Evolutionary conservation across 768 basidiomycete species (phyloP).

Genomic region (Coprinopsis strossmayeri): DNA sequence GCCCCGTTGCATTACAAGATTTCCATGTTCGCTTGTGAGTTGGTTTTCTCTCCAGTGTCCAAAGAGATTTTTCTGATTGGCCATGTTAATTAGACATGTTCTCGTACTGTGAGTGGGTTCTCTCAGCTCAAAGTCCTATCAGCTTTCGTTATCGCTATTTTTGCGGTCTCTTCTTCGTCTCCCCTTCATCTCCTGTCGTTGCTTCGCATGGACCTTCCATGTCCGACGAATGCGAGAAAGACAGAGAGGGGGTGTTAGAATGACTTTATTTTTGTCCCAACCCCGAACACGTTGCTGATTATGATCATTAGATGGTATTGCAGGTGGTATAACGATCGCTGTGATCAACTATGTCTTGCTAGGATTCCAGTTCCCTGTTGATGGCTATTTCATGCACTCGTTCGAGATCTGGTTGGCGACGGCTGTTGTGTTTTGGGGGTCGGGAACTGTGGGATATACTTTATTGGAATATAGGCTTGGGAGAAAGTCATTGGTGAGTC

Average conservation of each 20-base stretch:
- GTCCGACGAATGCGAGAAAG: too few relatives aligned
- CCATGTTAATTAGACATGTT: conserved; percentile 40
- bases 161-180: too few relatives aligned
- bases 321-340: conserved; percentile 58
- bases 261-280: too few relatives aligned
- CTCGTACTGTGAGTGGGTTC: conserved; percentile 35
- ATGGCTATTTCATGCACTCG: conserved; percentile 71
- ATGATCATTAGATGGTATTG: conserved; percentile 43
- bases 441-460: conserved; percentile 66
- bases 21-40: conserved; percentile 63
- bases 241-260: too few relatives aligned
- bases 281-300: not conserved
- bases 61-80: not conserved
- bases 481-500: conserved; percentile 38
- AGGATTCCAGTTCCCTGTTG: conserved; percentile 66
- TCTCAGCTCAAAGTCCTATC: not conserved
- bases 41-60: not conserved
- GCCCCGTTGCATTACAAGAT: conserved; percentile 82
- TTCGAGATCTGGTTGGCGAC: conserved; percentile 81
- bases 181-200: too few relatives aligned
- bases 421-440: conserved; percentile 70
- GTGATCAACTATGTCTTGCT: conserved; percentile 71
- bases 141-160: too few relatives aligned
- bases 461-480: conserved; percentile 71
- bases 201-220: too few relatives aligned